A percentile compares a stretch with the other conserved stretches of the same genome.
Evolutionary conservation across 495 filamentous ascomycete genomes (phyloP).

Genomic region (Opeltia flavorubescens): DNA sequence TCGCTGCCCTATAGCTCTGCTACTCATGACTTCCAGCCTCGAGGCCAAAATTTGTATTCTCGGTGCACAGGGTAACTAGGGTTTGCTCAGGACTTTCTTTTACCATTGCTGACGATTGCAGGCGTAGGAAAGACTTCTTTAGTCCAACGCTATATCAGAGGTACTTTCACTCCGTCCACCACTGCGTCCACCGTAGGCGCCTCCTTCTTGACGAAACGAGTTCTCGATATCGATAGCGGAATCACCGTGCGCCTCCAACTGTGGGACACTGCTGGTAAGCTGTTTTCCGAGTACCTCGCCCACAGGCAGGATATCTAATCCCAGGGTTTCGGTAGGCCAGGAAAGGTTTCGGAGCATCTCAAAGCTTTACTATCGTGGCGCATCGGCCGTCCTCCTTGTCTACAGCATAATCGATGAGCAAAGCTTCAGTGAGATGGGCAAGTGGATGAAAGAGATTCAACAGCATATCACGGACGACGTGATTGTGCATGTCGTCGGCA

Average conservation of each 20-base stretch:
- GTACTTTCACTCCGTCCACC: slow-evolving; percentile 53
- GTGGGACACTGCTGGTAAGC: slow-evolving; percentile 88
- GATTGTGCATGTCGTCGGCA: slow-evolving; percentile 92
- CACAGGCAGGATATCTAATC: too few species aligned
- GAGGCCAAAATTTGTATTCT: slow-evolving; percentile 91
- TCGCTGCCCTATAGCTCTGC: neutral
- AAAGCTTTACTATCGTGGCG: slow-evolving; percentile 86
- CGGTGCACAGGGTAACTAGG: slow-evolving; percentile 52
- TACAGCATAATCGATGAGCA: slow-evolving; percentile 82
- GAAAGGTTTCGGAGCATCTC: slow-evolving; percentile 91
- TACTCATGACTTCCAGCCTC: slow-evolving; percentile 52
- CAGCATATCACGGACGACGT: slow-evolving; percentile 56
- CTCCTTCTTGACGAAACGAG: slow-evolving; percentile 84
- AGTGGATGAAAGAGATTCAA: slow-evolving; percentile 72
- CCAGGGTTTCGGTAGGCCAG: too few species aligned
- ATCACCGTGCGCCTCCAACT: slow-evolving; percentile 75
- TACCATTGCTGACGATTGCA: slow-evolving; percentile 14
- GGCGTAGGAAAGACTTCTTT: slow-evolving; percentile 93
- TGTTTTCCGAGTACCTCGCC: too few species aligned
- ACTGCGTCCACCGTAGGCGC: slow-evolving; percentile 76
- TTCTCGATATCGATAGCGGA: slow-evolving; percentile 69
- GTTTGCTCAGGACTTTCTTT: neutral
- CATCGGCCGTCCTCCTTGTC: slow-evolving; percentile 86
- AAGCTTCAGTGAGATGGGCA: slow-evolving; percentile 86
- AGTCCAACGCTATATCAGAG: slow-evolving; percentile 73